These are phyloP conservation scores for Blepharisma undulans DNA, from an alignment of 169 alveolate genomes.

Conservation along the genomic window DNA sequence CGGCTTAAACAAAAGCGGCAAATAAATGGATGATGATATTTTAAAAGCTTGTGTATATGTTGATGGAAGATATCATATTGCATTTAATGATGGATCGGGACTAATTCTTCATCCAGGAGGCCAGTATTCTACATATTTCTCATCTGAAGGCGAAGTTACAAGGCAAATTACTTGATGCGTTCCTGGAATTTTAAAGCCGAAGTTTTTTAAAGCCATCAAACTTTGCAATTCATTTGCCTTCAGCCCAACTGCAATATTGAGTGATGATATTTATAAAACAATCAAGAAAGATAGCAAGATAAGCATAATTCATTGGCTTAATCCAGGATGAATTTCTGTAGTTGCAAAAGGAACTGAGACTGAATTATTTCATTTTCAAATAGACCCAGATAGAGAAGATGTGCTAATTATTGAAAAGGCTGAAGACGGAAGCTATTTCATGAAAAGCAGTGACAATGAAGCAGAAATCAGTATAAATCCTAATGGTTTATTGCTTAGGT, in stretches of 20 bases:
- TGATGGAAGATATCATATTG: constrained; percentile 21
- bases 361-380: background rate
- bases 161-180: constrained; percentile 7
- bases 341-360: background rate
- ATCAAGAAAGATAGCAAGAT: background rate
- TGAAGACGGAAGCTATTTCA: background rate
- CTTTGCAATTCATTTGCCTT: background rate
- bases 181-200: background rate
- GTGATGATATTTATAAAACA: constrained; percentile 3
- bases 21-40: background rate
- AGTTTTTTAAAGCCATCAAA: background rate
- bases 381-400: background rate
- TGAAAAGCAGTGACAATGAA: background rate
- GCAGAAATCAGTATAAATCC: background rate
- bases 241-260: background rate
- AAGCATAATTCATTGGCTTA: background rate
- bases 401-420: background rate
- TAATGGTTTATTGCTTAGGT: background rate
- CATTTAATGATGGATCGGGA: constrained; percentile 10
- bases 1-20: background rate
- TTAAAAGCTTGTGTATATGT: background rate
- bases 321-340: background rate
- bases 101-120: constrained; percentile 33
- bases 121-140: background rate
- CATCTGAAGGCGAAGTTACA: constrained; percentile 8